Evolutionary conservation across 108 stramenopile species (phyloP).

Genomic region (Stephanodiscus triporus): DNA sequence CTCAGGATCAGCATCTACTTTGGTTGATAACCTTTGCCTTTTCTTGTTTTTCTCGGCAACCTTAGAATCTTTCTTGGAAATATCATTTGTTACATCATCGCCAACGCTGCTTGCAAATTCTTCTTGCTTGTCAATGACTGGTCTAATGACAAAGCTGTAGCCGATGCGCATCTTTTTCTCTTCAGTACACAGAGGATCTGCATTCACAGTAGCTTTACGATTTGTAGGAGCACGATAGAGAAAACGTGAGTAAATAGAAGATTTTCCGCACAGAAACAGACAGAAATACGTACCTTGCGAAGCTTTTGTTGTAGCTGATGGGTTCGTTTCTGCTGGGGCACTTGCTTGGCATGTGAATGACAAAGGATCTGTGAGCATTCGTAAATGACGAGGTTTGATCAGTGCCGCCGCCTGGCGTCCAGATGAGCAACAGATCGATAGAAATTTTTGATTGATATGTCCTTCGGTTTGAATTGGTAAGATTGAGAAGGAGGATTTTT

Average conservation of each 20-base stretch:
- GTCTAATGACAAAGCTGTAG: constrained; percentile 30
- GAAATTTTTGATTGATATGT: constrained; percentile 21
- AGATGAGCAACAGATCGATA: constrained; percentile 31
- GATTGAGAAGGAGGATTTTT: constrained; percentile 18
- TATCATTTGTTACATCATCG: background rate
- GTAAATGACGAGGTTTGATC: constrained; percentile 30
- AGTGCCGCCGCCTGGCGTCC: constrained; percentile 41
- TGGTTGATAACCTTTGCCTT: background rate
- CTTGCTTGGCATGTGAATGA: constrained; percentile 23
- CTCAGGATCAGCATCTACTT: background rate
- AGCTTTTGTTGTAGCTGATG: background rate
- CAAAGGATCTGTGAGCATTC: constrained; percentile 24
- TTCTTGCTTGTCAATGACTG: background rate
- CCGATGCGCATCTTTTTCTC: constrained; percentile 22
- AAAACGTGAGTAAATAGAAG: background rate
- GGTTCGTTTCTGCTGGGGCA: constrained; percentile 28
- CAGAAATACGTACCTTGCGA: constrained; percentile 6
- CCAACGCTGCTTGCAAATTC: background rate
- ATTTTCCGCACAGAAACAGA: background rate
- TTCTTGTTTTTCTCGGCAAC: background rate
- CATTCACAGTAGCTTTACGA: background rate
- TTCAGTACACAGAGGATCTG: constrained; percentile 31
- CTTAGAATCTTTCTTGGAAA: constrained; percentile 7
- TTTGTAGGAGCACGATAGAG: background rate
- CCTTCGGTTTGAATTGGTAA: constrained; percentile 30